phyloP scores from a whole-genome alignment of 768 basidiomycete species.

The Infundibulicybe gibba region DNA sequence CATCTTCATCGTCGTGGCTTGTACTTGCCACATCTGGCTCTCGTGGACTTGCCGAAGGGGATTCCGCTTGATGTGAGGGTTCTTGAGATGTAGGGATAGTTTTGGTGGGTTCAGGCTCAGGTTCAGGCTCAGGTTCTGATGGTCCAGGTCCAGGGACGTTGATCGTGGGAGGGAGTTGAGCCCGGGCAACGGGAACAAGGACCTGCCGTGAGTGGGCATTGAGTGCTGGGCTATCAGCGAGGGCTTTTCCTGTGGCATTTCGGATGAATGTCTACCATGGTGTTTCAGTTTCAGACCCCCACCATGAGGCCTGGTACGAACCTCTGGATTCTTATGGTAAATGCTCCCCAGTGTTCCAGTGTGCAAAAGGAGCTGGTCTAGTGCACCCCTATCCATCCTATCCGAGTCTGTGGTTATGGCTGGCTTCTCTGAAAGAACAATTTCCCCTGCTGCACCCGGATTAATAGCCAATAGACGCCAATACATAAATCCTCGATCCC shows the following conservation, averaged over 20 bases:
- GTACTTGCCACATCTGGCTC: constrained; percentile 19
- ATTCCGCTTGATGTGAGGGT: no score
- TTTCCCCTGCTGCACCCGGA: constrained; percentile 81
- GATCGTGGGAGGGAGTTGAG: constrained; percentile 44
- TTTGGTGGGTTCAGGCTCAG: constrained; percentile 3
- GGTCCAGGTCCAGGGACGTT: constrained; percentile 64
- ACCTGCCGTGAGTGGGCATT: constrained; percentile 77
- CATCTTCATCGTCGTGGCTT: constrained; percentile 34
- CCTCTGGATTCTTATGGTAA: constrained; percentile 97
- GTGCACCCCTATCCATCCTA: constrained; percentile 92
- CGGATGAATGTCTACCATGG: constrained; percentile 83
- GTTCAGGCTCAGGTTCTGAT: constrained; percentile 38
- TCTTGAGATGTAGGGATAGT: no score
- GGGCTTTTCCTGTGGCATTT: constrained; percentile 76
- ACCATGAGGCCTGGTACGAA: constrained; percentile 21
- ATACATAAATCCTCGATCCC: constrained; percentile 99
- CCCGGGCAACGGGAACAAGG: constrained; percentile 57
- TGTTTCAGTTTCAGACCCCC: neutral
- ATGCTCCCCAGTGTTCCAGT: constrained; percentile 94
- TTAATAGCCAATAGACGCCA: constrained; percentile 97
- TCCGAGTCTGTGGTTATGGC: constrained; percentile 98
- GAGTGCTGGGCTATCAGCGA: constrained; percentile 86
- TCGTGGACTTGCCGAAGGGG: constrained; percentile 4
- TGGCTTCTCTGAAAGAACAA: constrained; percentile 92
- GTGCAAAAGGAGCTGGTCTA: constrained; percentile 92